Conservation (phyloP, 1,139 yeast genomes). For the Debaryomycetaceae sp. region DNA sequence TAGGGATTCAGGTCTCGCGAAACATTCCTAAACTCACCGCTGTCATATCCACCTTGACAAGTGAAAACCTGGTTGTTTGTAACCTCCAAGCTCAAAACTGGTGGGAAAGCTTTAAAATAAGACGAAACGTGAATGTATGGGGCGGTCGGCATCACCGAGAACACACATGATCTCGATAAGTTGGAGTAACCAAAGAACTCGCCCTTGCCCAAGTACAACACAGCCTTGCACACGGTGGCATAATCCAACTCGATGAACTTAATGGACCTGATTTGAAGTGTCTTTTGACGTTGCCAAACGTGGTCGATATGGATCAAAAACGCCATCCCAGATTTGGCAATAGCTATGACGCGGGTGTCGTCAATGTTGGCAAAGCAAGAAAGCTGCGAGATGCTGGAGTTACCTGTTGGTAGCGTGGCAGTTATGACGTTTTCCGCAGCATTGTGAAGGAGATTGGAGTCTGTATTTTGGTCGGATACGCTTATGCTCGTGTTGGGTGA, state of each 20-base stretch:
- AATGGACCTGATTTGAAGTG: conserved; percentile 16
- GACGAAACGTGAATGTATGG: conserved; percentile 27
- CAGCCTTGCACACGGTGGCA: conserved; percentile 22
- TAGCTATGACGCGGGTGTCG: conserved; percentile 20
- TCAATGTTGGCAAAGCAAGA: conserved; percentile 7
- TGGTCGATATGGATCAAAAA: conserved; percentile 18
- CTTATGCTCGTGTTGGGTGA: conserved; percentile 9
- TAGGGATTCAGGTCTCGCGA: no score
- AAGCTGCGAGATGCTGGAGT: conserved; percentile 4
- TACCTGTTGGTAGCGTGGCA: conserved; percentile 6
- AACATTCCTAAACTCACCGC: conserved; percentile 28
- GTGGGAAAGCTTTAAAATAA: conserved; percentile 29
- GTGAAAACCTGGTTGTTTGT: conserved; percentile 14
- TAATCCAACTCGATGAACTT: conserved; percentile 27
- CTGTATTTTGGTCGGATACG: conserved; percentile 4
- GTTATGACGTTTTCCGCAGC: conserved; percentile 12
- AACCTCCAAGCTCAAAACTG: conserved; percentile 27
- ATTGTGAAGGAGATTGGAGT: conserved; percentile 11
- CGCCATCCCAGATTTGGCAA: conserved; percentile 29
- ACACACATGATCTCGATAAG: conserved; percentile 30
- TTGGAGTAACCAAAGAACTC: conserved; percentile 31
- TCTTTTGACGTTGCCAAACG: conserved; percentile 5
- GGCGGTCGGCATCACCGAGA: conserved; percentile 21
- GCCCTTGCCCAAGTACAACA: conserved; percentile 27
- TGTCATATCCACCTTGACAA: conserved; percentile 38